Conservation (phyloP, 2,329 filamentous ascomycete species). For the Pseudocercospora pini-densiflorae region DNA sequence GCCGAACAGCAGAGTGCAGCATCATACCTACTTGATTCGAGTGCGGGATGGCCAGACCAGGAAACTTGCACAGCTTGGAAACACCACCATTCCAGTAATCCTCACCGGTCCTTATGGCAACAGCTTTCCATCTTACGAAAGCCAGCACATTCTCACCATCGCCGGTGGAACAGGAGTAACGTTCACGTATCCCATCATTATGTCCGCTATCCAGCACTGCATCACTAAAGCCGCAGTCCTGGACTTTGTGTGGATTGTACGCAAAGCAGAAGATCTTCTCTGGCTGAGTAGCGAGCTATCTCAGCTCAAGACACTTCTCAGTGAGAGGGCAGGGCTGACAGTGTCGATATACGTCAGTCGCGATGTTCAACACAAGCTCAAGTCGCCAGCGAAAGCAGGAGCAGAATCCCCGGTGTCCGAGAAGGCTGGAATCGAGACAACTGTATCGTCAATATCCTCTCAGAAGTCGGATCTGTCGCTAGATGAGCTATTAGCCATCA, state of each 20-base stretch:
- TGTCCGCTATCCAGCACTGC: slow-evolving; percentile 43
- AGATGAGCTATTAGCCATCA: slow-evolving; percentile 24
- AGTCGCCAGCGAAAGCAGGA: not conserved
- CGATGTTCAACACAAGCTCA: slow-evolving; percentile 17
- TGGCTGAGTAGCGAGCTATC: slow-evolving; percentile 65
- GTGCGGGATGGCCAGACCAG: slow-evolving; percentile 60
- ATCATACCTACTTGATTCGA: slow-evolving; percentile 44
- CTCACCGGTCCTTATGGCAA: slow-evolving; percentile 67
- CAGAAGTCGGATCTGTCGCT: slow-evolving; percentile 11
- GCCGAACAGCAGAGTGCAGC: slow-evolving; percentile 28
- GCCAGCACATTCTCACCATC: slow-evolving; percentile 33
- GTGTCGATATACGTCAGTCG: slow-evolving; percentile 66
- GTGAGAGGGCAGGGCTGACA: slow-evolving; percentile 46
- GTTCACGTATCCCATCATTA: slow-evolving; percentile 55
- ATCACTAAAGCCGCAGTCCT: slow-evolving; percentile 40
- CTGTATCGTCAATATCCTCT: not conserved
- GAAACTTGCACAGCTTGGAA: slow-evolving; percentile 54
- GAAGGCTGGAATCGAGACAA: slow-evolving; percentile 1
- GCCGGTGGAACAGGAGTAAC: slow-evolving; percentile 65
- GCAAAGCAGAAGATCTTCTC: slow-evolving; percentile 57
- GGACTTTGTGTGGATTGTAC: slow-evolving; percentile 69
- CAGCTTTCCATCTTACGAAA: slow-evolving; percentile 26
- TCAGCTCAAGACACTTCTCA: slow-evolving; percentile 48
- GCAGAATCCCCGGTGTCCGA: not conserved
- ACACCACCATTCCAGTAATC: slow-evolving; percentile 59